Conservation (phyloP, 805 yeast genomes). For the Ogataea minuta region DNA sequence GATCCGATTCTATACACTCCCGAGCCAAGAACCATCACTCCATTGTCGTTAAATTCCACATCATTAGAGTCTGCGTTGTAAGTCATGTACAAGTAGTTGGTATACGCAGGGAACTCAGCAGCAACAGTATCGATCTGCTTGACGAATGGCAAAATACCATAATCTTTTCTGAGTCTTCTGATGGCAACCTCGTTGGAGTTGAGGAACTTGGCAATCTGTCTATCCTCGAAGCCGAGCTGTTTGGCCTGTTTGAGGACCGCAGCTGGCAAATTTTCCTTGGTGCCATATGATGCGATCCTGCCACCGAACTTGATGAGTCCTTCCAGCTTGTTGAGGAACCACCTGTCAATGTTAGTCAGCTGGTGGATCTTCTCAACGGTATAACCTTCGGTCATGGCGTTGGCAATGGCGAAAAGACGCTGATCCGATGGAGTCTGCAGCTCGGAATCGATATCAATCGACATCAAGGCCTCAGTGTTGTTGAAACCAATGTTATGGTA, state of each 20-base stretch:
- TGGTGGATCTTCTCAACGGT: conserved; percentile 90
- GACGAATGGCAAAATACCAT: conserved; percentile 85
- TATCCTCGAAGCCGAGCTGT: conserved; percentile 94
- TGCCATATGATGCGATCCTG: conserved; percentile 54
- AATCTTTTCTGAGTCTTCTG: conserved; percentile 82
- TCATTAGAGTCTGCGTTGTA: conserved; percentile 90
- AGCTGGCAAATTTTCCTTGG: conserved; percentile 61
- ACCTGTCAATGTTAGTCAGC: conserved; percentile 87
- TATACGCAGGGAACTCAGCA: conserved; percentile 96
- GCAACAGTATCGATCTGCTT: conserved; percentile 98
- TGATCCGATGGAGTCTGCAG: conserved; percentile 97
- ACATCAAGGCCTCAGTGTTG: conserved; percentile 79
- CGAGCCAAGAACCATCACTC: conserved; percentile 93
- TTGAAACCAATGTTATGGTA: conserved; percentile 94
- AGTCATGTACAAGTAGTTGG: conserved; percentile 92
- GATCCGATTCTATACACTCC: conserved; percentile 99
- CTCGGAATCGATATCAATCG: conserved; percentile 89
- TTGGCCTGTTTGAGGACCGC: conserved; percentile 76
- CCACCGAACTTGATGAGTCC: conserved; percentile 71
- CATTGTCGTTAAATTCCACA: conserved; percentile 84
- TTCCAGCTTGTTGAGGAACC: conserved; percentile 89
- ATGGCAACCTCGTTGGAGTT: conserved; percentile 90
- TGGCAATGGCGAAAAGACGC: conserved; percentile 94
- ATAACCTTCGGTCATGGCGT: conserved; percentile 86
- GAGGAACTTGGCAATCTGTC: conserved; percentile 89